Evolutionary conservation across 192 early-diverging fungal species (phyloP).

Genomic region (Lobosporangium transversale): DNA sequence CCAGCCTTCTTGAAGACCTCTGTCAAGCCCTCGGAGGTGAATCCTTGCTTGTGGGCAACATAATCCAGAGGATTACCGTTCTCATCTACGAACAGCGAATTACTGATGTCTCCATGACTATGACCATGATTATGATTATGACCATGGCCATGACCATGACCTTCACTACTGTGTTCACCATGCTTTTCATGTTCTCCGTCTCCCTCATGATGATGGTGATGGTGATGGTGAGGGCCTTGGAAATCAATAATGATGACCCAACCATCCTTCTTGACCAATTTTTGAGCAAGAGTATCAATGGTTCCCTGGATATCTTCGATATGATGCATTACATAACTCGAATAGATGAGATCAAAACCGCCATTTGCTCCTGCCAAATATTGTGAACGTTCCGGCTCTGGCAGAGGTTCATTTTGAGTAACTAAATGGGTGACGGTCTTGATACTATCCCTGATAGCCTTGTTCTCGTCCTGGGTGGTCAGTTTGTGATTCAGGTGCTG

Average conservation of each 20-base stretch:
- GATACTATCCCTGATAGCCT: slow-evolving; percentile 18
- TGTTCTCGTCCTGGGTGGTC: slow-evolving; percentile 15
- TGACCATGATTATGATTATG: slow-evolving; percentile 9
- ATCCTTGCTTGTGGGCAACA: slow-evolving; percentile 35
- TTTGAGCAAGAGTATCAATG: slow-evolving; percentile 5
- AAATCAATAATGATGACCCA: slow-evolving; percentile 32
- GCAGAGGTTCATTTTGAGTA: slow-evolving; percentile 14
- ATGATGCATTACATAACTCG: slow-evolving; percentile 44
- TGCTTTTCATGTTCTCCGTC: slow-evolving; percentile 4
- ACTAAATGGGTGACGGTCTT: slow-evolving; percentile 32
- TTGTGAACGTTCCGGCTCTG: slow-evolving; percentile 16
- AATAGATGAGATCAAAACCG: slow-evolving; percentile 27
- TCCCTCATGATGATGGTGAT: background rate
- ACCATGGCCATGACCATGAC: background rate
- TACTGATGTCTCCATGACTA: background rate
- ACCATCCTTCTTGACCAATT: slow-evolving; percentile 28
- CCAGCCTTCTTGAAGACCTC: slow-evolving; percentile 29
- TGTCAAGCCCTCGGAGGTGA: slow-evolving; percentile 6
- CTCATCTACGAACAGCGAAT: slow-evolving; percentile 15
- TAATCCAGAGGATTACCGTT: slow-evolving; percentile 16
- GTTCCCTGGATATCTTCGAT: slow-evolving; percentile 28
- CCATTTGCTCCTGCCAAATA: slow-evolving; percentile 8
- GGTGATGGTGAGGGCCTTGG: slow-evolving; percentile 2
- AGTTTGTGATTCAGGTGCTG: slow-evolving; percentile 15
- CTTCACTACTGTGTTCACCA: background rate